A percentile compares a stretch with the other conserved stretches of the same genome.
These are phyloP conservation scores for Solanum etuberosum DNA, from an alignment of 257 asterid genomes.

Conservation along the genomic window DNA sequence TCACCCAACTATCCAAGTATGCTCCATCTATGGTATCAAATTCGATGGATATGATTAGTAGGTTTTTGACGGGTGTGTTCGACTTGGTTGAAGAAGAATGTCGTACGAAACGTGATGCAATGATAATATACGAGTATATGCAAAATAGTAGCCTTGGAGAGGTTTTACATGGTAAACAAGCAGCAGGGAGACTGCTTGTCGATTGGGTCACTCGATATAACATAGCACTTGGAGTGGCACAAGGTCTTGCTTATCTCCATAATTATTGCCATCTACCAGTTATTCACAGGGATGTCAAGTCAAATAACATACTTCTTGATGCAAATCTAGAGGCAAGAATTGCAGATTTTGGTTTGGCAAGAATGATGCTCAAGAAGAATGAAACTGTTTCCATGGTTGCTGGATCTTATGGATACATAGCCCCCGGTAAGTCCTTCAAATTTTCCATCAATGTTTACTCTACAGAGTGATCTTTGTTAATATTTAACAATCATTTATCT, in stretches of 20 bases:
- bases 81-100: too few relatives aligned
- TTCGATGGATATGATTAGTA: too few relatives aligned
- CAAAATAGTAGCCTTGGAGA: slow-evolving; percentile 58
- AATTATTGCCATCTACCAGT: slow-evolving; percentile 53
- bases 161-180: slow-evolving; percentile 49
- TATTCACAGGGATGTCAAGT: slow-evolving; percentile 55
- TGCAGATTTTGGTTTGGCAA: slow-evolving; percentile 63
- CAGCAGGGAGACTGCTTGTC: slow-evolving; percentile 37
- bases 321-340: slow-evolving; percentile 55
- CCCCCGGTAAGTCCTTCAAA: slow-evolving; percentile 37
- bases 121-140: slow-evolving; percentile 57
- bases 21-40: too few relatives aligned
- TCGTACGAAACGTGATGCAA: slow-evolving; percentile 42
- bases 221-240: slow-evolving; percentile 55
- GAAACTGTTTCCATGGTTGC: slow-evolving; percentile 74
- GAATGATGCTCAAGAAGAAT: slow-evolving; percentile 39
- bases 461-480: background rate
- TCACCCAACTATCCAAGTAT: too few relatives aligned
- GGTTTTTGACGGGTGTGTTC: too few relatives aligned
- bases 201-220: slow-evolving; percentile 64
- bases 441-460: background rate
- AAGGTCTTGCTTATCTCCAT: slow-evolving; percentile 59
- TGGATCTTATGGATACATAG: slow-evolving; percentile 70
- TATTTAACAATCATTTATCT: background rate
- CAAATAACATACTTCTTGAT: slow-evolving; percentile 53